Evolutionary conservation across 371 early-diverging fungal genomes (phyloP).

Genomic region (Conidiobolus incongruus): DNA sequence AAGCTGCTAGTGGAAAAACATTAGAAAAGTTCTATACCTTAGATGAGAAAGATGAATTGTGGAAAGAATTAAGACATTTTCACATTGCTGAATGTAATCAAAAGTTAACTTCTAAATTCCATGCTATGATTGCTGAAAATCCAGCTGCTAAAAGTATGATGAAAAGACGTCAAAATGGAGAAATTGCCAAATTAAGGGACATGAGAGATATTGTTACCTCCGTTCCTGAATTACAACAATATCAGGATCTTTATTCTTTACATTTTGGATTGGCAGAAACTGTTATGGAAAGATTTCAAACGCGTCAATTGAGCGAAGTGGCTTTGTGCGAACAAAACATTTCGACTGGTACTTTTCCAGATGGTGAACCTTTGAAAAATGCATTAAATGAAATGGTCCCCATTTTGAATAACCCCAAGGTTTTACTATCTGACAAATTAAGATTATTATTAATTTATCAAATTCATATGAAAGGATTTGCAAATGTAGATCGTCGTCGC

Average conservation of each 20-base stretch:
- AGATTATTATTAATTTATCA: constrained; percentile 51
- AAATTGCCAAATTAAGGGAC: constrained; percentile 43
- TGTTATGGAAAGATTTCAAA: constrained; percentile 57
- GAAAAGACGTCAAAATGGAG: constrained; percentile 5
- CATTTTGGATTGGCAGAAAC: constrained; percentile 84
- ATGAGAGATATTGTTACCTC: constrained; percentile 76
- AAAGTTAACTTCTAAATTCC: constrained; percentile 54
- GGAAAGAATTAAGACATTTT: constrained; percentile 63
- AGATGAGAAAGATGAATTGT: constrained; percentile 52
- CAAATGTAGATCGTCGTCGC: constrained; percentile 21
- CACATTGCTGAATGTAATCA: constrained; percentile 84
- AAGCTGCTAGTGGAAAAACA: constrained; percentile 8
- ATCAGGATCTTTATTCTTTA: constrained; percentile 70
- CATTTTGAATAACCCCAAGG: constrained; percentile 45
- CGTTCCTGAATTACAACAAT: constrained; percentile 81
- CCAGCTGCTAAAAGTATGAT: constrained; percentile 16
- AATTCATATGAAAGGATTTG: too few species aligned
- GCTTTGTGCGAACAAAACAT: constrained; percentile 41
- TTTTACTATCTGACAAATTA: constrained; percentile 48
- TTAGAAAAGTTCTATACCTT: constrained; percentile 27
- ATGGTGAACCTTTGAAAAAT: constrained; percentile 51
- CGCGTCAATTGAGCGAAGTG: constrained; percentile 59
- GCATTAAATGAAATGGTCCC: constrained; percentile 62
- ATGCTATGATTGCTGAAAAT: constrained; percentile 41
- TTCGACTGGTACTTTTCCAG: constrained; percentile 69